These are phyloP conservation scores for Friedmanniomyces endolithicus DNA, from an alignment of 495 filamentous ascomycete genomes.

Conservation along the genomic window DNA sequence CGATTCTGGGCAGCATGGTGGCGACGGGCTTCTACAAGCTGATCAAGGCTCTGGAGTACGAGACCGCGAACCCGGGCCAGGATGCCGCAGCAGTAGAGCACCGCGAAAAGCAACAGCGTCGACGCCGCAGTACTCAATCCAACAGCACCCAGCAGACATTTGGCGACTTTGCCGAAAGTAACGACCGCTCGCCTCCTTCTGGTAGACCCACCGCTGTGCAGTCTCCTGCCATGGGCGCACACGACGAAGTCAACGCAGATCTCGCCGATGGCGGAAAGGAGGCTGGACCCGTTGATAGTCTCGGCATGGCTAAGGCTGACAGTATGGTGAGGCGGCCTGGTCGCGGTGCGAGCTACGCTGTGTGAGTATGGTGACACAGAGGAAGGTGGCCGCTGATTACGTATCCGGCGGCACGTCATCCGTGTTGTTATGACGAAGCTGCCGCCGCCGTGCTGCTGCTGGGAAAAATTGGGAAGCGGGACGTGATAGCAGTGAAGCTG, in stretches of 20 bases:
- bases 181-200: not conserved
- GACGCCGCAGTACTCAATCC: not conserved
- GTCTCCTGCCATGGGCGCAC: not conserved
- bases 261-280: not conserved
- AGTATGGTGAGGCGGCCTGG: not conserved
- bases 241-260: not conserved
- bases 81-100: constrained; percentile 13
- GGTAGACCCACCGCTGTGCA: not conserved
- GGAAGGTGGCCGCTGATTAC: no score
- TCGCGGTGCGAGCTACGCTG: not conserved
- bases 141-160: not conserved
- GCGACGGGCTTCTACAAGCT: constrained; percentile 49
- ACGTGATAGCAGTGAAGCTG: no score
- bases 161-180: not conserved
- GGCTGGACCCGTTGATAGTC: not conserved
- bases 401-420: no score
- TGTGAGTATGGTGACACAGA: not conserved
- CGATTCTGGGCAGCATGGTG: constrained; percentile 23
- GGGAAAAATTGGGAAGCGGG: no score
- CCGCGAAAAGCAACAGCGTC: not conserved
- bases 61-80: constrained; percentile 29
- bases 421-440: no score
- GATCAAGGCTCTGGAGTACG: constrained; percentile 36
- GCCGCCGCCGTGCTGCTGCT: no score
- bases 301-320: not conserved